phyloP scores from a whole-genome alignment of 2,329 filamentous ascomycete genomes.

The Aphanoascus verrucosus region DNA sequence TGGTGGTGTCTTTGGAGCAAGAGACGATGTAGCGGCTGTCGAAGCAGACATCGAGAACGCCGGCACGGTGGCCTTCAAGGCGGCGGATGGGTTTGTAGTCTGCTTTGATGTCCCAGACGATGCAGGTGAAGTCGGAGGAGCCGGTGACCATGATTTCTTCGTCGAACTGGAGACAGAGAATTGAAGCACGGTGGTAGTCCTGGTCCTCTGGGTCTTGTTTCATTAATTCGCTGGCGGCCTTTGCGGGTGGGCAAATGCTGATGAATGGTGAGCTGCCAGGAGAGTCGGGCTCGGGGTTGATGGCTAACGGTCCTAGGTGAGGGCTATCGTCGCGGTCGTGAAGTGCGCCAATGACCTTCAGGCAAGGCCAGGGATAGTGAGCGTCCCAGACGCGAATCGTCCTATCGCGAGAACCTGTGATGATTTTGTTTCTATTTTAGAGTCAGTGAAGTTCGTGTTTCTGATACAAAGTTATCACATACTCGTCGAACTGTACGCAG shows the following conservation, averaged over 20 bases:
- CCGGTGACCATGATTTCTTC: slow-evolving; percentile 87
- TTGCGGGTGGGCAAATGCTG: slow-evolving; percentile 41
- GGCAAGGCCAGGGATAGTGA: slow-evolving; percentile 66
- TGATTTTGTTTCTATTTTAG: slow-evolving; percentile 65
- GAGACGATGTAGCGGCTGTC: slow-evolving; percentile 88
- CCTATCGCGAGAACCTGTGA: slow-evolving; percentile 89
- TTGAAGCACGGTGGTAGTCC: slow-evolving; percentile 75
- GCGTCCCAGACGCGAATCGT: slow-evolving; percentile 96
- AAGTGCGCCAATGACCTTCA: slow-evolving; percentile 71
- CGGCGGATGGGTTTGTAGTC: slow-evolving; percentile 71
- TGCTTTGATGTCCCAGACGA: slow-evolving; percentile 74
- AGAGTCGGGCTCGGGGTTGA: slow-evolving; percentile 36
- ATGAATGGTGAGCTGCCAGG: slow-evolving; percentile 35
- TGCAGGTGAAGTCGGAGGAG: slow-evolving; percentile 82
- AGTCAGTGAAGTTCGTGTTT: slow-evolving; percentile 2
- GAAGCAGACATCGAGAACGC: slow-evolving; percentile 87
- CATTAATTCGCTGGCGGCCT: slow-evolving; percentile 46
- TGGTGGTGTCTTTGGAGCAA: slow-evolving; percentile 89
- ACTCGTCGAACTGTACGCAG: slow-evolving; percentile 96
- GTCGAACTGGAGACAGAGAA: slow-evolving; percentile 91
- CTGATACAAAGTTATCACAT: slow-evolving; percentile 29
- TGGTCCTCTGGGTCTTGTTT: slow-evolving; percentile 29
- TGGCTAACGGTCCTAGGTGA: slow-evolving; percentile 42
- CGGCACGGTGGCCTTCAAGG: slow-evolving; percentile 67
- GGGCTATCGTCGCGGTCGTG: slow-evolving; percentile 28